These are phyloP conservation scores for Auricularia cornea DNA, from an alignment of 768 basidiomycete species.

Conservation along the genomic window DNA sequence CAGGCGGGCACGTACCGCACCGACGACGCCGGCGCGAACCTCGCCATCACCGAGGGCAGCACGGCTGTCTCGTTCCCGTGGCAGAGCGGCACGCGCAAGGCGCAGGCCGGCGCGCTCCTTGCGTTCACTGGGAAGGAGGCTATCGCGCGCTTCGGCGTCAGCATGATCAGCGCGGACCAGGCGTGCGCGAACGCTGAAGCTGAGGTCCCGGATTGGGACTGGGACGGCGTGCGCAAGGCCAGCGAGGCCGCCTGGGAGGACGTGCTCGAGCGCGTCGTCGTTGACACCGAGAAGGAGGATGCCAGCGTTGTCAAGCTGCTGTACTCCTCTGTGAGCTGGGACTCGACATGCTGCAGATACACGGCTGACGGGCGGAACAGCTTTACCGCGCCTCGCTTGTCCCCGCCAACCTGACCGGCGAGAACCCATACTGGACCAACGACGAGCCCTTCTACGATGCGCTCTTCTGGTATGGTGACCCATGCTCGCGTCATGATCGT, in stretches of 20 bases:
- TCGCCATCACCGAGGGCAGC: not conserved
- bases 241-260: slow-evolving; percentile 36
- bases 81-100: slow-evolving; percentile 27
- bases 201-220: slow-evolving; percentile 32
- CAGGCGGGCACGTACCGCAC: slow-evolving; percentile 34
- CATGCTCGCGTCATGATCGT: not conserved
- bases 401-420: slow-evolving; percentile 40
- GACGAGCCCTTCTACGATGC: slow-evolving; percentile 43
- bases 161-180: slow-evolving; percentile 15
- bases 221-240: slow-evolving; percentile 31
- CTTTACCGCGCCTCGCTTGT: slow-evolving; percentile 44
- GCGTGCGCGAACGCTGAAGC: slow-evolving; percentile 19
- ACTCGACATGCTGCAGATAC: too few relatives aligned
- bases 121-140: slow-evolving; percentile 27
- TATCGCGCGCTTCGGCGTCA: slow-evolving; percentile 20
- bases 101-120: slow-evolving; percentile 40
- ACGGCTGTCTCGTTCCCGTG: slow-evolving; percentile 32
- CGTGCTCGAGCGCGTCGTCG: slow-evolving; percentile 29
- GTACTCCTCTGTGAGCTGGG: slow-evolving; percentile 36
- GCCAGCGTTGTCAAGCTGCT: slow-evolving; percentile 35
- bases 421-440: slow-evolving; percentile 45
- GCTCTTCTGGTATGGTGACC: slow-evolving; percentile 40
- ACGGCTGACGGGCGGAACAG: too few relatives aligned
- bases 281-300: slow-evolving; percentile 31
- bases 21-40: slow-evolving; percentile 24